Evolutionary conservation across 176 grass and related monocot species (phyloP).

Genomic region (Musa schizocarpa): DNA sequence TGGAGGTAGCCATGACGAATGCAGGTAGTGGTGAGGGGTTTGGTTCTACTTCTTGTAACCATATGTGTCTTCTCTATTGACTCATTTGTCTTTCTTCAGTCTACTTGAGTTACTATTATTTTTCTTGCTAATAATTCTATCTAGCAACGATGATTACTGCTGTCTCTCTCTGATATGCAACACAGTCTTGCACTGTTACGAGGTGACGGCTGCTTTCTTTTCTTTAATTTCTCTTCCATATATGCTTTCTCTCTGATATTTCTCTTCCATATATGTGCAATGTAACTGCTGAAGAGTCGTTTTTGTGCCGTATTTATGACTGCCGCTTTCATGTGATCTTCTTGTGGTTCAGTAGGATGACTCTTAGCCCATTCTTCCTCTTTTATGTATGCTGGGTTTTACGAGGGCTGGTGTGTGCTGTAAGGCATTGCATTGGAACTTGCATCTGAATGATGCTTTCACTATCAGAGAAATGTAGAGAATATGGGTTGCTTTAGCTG

Average conservation of each 20-base stretch:
- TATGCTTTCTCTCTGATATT: background rate
- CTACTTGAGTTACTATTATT: background rate
- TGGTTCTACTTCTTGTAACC: slow-evolving; percentile 6
- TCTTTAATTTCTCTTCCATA: background rate
- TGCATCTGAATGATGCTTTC: background rate
- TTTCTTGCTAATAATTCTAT: background rate
- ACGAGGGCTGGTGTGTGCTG: background rate
- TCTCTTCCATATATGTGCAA: background rate
- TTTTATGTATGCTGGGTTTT: background rate
- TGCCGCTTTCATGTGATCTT: background rate
- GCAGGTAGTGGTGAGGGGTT: background rate
- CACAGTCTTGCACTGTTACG: background rate
- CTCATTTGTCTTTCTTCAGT: slow-evolving; percentile 7
- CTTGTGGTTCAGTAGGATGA: background rate
- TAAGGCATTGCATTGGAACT: slow-evolving; percentile 1
- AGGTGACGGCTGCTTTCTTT: background rate
- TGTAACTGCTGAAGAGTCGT: too few relatives aligned
- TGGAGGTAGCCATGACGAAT: too few relatives aligned
- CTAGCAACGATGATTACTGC: background rate
- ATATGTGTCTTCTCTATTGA: slow-evolving; percentile 7
- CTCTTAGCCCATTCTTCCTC: background rate
- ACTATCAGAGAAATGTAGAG: background rate
- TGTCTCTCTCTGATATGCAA: background rate
- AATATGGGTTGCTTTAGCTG: background rate
- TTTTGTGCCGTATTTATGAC: background rate